These are phyloP conservation scores for Calonectria naviculata DNA, from an alignment of 2,329 filamentous ascomycete genomes.

Conservation along the genomic window DNA sequence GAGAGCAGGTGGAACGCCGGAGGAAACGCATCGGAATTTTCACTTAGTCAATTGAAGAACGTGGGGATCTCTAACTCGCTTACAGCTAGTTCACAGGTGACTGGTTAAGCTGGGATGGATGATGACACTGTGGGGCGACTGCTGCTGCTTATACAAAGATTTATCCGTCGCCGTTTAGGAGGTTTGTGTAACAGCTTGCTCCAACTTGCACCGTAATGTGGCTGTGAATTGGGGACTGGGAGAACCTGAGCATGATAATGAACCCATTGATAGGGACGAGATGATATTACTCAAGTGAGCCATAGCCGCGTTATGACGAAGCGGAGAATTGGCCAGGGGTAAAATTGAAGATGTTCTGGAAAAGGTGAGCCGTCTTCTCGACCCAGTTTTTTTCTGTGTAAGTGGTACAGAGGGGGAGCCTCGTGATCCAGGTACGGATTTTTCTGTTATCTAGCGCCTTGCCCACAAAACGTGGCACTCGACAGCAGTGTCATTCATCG, in stretches of 20 bases:
- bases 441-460: not conserved
- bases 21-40: not conserved
- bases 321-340: not conserved
- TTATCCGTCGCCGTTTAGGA: not conserved
- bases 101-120: not conserved
- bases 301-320: not conserved
- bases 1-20: not conserved
- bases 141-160: not conserved
- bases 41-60: not conserved
- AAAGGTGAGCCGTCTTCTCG: not conserved
- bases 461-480: not conserved
- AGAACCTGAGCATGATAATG: not conserved
- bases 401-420: not conserved
- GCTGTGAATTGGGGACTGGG: not conserved
- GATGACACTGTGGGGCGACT: not conserved
- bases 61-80: not conserved
- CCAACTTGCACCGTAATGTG: no score
- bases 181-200: not conserved
- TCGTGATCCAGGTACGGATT: not conserved
- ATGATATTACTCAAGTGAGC: not conserved
- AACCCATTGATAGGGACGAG: not conserved
- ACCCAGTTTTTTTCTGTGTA: not conserved
- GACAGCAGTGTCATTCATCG: not conserved
- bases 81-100: not conserved
- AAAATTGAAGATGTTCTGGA: not conserved